Evolutionary conservation across 306 rosid genomes (phyloP).

Genomic region (Biancaea sappan): DNA sequence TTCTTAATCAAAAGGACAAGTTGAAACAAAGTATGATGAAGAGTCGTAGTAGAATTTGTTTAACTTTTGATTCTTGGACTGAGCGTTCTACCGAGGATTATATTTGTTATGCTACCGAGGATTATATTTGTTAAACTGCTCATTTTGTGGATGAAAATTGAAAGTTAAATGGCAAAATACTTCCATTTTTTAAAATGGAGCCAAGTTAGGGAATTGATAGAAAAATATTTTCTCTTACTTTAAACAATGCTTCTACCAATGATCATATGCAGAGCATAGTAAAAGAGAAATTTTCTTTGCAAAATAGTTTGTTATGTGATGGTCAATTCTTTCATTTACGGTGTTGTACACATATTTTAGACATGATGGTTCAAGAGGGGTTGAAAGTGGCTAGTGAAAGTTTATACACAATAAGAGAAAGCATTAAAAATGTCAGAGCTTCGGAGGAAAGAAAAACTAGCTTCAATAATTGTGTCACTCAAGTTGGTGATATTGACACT

Average conservation of each 20-base stretch:
- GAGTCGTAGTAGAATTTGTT: not conserved
- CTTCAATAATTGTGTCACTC: no score
- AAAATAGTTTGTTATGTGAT: not conserved
- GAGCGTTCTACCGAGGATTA: no score
- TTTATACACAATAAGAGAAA: not conserved
- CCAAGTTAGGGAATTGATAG: not conserved
- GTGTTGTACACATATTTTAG: not conserved
- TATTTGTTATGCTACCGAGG: not conserved
- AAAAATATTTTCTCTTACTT: not conserved
- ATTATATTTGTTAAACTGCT: not conserved
- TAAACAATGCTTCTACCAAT: not conserved
- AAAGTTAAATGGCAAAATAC: not conserved
- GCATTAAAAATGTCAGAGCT: not conserved
- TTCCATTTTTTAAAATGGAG: not conserved
- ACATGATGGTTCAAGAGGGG: not conserved
- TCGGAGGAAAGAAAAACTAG: not conserved
- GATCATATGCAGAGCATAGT: not conserved
- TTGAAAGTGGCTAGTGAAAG: not conserved
- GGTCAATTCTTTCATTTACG: not conserved
- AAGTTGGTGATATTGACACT: not conserved
- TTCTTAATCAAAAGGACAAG: not conserved
- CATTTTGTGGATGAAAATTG: not conserved
- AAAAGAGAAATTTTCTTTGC: not conserved
- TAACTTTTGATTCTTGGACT: not conserved
- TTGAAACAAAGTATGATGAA: not conserved